A percentile compares a stretch with the other conserved stretches of the same genome.
Evolutionary conservation across 1,139 yeast species (phyloP).

Genomic region (Candida sp.): DNA sequence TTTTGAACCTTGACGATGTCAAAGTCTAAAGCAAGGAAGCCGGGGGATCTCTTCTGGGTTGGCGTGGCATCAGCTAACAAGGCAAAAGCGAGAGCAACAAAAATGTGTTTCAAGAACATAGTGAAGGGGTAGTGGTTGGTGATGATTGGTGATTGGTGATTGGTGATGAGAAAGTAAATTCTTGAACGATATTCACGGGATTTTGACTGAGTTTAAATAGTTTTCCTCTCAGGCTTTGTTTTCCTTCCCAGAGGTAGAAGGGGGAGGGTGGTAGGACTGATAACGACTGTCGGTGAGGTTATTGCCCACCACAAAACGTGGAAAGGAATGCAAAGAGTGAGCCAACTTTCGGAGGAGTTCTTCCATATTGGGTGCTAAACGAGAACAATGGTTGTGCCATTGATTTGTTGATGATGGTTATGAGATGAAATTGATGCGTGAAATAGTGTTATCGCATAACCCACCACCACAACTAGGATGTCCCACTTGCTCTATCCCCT

Average conservation of each 20-base stretch:
- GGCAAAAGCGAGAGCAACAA: constrained; percentile 14
- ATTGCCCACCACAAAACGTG: no score
- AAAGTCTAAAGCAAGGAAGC: constrained; percentile 14
- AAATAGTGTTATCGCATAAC: not conserved
- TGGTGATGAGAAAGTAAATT: no score
- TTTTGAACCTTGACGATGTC: constrained; percentile 8
- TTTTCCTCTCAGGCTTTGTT: not conserved
- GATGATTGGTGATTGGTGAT: not conserved
- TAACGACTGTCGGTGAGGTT: not conserved
- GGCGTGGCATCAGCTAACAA: constrained; percentile 12
- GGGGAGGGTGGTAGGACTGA: not conserved
- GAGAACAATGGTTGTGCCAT: not conserved
- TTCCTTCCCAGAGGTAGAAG: not conserved
- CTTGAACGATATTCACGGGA: no score
- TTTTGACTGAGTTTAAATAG: not conserved
- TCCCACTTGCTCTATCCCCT: not conserved
- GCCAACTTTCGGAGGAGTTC: not conserved
- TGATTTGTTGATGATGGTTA: constrained; percentile 2
- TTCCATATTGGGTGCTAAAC: not conserved
- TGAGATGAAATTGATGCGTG: not conserved
- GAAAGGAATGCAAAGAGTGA: no score
- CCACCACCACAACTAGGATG: not conserved
- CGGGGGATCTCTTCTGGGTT: constrained; percentile 11
- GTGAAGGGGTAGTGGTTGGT: not conserved
- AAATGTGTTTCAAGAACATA: constrained; percentile 4